Evolutionary conservation across 2,329 filamentous ascomycete species (phyloP), one percentile per base, ranked within the genome.

Genomic region (Berkeleyomyces rouxiae): DNA sequence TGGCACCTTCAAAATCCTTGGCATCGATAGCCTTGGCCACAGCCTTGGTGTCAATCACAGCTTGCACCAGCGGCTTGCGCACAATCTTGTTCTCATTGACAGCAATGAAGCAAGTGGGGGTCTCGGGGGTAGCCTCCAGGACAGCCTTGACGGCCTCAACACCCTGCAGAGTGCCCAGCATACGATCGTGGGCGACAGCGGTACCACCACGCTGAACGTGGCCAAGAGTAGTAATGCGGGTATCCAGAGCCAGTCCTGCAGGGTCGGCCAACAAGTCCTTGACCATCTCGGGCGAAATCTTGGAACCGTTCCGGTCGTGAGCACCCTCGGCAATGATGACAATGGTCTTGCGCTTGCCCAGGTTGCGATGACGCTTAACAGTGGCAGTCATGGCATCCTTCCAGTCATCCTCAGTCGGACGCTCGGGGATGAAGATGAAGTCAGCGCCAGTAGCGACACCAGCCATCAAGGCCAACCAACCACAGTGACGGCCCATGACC

Each of bases 81-180:
- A 90, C 85, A 71, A 99, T 97, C 77, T 99, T 95, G 81, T 97
- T 97, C 78, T 99, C 93, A 67, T 86, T 91, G 68, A 99, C 91
- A 68, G 90, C 91, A 71, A 99, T 97, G 70, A 99, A 91, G 64
- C 90, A 92, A 58, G 90, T 96, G 62, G 90, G 88, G 0, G 88
- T 92, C 51, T 93, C 87, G 7, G 93, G 90, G 0, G 85, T 95
- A 59, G 90, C 88, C 67, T 95, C 89, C 37, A 96, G 79, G 16
- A 96, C 89, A 31, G 92, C 91, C 69, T 88, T 90, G 70, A 97
- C 91, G 33, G 91, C 92, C 73, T 96, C 91, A 2, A 95, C 90
- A 69, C 91, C 93, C 72, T 99, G 93, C 43, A 97, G 77, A 0
- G 93, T 99, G 5, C 87, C 85, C 58, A 99, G 80, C 83, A 93